These are phyloP conservation scores for Auricularia heimuer DNA, from an alignment of 768 basidiomycete species.

Conservation along the genomic window DNA sequence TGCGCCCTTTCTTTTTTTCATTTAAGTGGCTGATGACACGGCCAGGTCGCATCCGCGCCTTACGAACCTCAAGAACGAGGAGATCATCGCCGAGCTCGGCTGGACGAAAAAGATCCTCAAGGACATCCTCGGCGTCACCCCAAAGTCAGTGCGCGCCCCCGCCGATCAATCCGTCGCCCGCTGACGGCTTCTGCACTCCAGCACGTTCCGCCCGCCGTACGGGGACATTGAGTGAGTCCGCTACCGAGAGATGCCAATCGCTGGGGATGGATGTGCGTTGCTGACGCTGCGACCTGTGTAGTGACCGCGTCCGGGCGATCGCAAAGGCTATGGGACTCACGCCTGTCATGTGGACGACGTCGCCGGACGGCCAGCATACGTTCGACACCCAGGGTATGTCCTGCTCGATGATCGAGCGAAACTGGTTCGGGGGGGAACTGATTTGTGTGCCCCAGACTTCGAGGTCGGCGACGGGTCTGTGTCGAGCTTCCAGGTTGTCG, in stretches of 20 bases:
- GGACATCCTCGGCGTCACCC: conserved; percentile 60
- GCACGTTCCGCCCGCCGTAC: conserved; percentile 57
- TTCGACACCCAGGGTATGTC: conserved; percentile 65
- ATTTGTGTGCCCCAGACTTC: conserved; percentile 50
- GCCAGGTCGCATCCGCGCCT: conserved; percentile 32
- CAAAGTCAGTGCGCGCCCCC: conserved; percentile 36
- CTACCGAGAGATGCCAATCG: no score
- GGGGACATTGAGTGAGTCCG: conserved; percentile 57
- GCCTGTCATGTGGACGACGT: conserved; percentile 83
- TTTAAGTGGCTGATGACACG: conserved; percentile 18
- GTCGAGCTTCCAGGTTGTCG: conserved; percentile 51
- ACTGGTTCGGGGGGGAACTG: no score
- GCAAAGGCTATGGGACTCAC: conserved; percentile 82
- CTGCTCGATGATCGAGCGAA: neutral
- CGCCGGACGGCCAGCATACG: conserved; percentile 35
- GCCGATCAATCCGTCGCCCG: neutral
- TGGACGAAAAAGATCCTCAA: conserved; percentile 27
- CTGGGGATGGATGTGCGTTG: neutral
- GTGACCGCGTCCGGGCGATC: conserved; percentile 89
- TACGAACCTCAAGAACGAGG: conserved; percentile 66
- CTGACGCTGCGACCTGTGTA: conserved; percentile 14
- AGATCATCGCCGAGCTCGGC: conserved; percentile 72
- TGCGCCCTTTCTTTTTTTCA: conserved; percentile 23
- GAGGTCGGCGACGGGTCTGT: conserved; percentile 69
- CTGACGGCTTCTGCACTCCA: conserved; percentile 22